phyloP scores from a whole-genome alignment of 345 rosid genomes.

The Stellera chamaejasme region DNA sequence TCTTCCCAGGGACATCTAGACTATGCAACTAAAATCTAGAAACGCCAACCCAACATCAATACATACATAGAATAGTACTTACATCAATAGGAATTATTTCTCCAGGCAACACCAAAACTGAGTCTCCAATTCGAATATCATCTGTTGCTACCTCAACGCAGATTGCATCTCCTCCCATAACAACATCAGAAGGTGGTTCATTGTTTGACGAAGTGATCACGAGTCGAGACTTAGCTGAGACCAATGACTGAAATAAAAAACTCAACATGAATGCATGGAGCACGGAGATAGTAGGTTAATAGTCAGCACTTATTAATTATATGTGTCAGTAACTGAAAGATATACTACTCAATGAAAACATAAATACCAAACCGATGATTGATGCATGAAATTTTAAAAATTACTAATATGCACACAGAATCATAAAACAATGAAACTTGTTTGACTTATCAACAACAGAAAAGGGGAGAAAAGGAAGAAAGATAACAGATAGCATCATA shows the following conservation, averaged over 20 bases:
- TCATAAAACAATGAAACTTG: not conserved
- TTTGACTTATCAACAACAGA: not conserved
- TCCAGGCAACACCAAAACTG: slow-evolving; percentile 80
- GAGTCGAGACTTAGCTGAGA: slow-evolving; percentile 83
- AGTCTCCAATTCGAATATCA: slow-evolving; percentile 85
- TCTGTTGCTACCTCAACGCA: slow-evolving; percentile 79
- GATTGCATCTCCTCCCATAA: slow-evolving; percentile 73
- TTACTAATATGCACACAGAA: not conserved
- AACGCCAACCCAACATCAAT: too few relatives aligned
- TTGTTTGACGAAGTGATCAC: slow-evolving; percentile 70
- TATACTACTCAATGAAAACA: slow-evolving; percentile 1
- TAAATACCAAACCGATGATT: too few relatives aligned
- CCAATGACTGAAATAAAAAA: slow-evolving; percentile 59
- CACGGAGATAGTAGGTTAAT: not conserved
- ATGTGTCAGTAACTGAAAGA: slow-evolving; percentile 1
- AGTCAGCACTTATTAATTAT: not conserved
- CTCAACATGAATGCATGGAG: slow-evolving; percentile 11
- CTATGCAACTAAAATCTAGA: too few relatives aligned
- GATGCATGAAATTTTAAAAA: too few relatives aligned
- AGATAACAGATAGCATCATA: slow-evolving; percentile 3
- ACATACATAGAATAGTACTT: slow-evolving; percentile 19
- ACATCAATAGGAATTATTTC: slow-evolving; percentile 97
- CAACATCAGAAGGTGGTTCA: slow-evolving; percentile 44
- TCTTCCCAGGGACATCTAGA: too few relatives aligned
- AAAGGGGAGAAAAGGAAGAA: not conserved